A percentile compares a stretch with the other conserved stretches of the same genome.
Conservation (phyloP, 345 rosid genomes). For the Eucalyptus microcorys region DNA sequence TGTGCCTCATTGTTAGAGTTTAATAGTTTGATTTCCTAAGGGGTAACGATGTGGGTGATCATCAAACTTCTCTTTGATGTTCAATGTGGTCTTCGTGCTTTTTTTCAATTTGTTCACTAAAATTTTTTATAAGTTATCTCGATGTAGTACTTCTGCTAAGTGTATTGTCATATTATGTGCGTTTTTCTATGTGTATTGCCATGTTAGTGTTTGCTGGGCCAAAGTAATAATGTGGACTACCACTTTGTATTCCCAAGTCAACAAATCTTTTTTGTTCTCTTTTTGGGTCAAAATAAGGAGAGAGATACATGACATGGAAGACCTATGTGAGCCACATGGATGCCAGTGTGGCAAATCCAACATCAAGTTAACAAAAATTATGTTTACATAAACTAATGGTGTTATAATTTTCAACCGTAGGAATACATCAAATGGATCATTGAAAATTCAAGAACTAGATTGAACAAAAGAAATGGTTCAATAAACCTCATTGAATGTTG, state of each 20-base stretch:
- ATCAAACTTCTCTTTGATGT: neutral
- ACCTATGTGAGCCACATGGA: neutral
- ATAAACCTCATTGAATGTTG: neutral
- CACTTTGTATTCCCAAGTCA: neutral
- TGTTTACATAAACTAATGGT: neutral
- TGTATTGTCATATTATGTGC: neutral
- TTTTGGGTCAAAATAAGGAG: neutral
- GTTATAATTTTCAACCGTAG: neutral
- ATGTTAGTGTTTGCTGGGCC: neutral
- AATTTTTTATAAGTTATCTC: neutral
- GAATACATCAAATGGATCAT: neutral
- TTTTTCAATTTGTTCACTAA: neutral
- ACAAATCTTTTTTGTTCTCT: neutral
- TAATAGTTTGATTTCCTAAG: neutral
- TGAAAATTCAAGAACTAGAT: neutral
- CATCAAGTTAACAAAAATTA: neutral
- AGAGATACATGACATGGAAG: neutral
- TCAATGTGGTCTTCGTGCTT: neutral
- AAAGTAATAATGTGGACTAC: neutral
- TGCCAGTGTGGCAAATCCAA: neutral
- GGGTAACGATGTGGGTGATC: neutral
- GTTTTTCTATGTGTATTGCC: neutral
- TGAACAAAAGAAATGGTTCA: neutral
- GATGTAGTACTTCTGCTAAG: neutral
- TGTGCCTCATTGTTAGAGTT: neutral